Evolutionary conservation across 225 moss, liverwort and hornwort genomes (phyloP), one percentile per base, ranked within the genome.

Genomic region (Polytrichum commune): DNA sequence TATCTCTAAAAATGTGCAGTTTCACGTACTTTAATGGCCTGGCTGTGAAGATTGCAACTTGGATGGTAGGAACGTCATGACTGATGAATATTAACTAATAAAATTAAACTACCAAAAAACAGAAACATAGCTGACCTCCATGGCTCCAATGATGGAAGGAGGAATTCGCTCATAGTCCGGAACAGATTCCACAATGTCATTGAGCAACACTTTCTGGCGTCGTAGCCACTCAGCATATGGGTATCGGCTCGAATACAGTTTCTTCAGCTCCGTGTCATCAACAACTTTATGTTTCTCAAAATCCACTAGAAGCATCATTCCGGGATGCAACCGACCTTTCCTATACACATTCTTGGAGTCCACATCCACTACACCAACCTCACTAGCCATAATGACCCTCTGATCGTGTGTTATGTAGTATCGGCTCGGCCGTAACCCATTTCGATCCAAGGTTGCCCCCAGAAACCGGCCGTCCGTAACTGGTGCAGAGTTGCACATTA

Each of bases 281-380:
- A 94, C 90, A 8, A 94, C 90, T 65, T 83, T 80, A 74, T 94
- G 90, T 33, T 91, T 86, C 58, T 84, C 83, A 55, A 94, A 94
- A 77, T 94, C 93, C 67, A 91, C 91, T 69, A 94, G 85, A 64
- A 91, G 83, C 90, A 94, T 94, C 91, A 90, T 91, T 24, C 93
- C 93, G 62, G 91, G 91, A 82, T 77, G 71, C 69, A 94, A 69
- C 56, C 93, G 89, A 19, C 93, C 93, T 76, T 93, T 93, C 29
- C 83, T 81, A 19, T 74, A 83, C 54, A 93, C 90, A 57, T 93
- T 91, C 63, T 67, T 73, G 35, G 93, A 81, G 56, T 84, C 87
- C 62, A 90, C 77, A 19, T 90, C 90, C 57, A 93, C 91, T 8
- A 93, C 91, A 73, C 93, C 93, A 25, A 93, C 93, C 75, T 93